Conservation (phyloP, 768 basidiomycete species). For the Kwoniella shandongensis region DNA sequence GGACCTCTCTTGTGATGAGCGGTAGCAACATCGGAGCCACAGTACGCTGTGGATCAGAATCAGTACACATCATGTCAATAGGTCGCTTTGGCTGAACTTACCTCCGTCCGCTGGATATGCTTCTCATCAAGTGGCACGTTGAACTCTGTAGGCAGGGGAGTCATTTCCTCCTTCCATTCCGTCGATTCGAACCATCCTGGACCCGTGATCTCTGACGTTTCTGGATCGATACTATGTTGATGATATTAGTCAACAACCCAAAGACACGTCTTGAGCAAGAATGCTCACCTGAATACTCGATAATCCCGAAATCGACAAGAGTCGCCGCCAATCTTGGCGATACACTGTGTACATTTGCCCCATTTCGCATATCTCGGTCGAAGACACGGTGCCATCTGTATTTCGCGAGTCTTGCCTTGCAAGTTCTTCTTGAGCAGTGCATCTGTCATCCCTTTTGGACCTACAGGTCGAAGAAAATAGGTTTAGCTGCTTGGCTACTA, state of each 20-base stretch:
- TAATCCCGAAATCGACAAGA: conserved; percentile 44
- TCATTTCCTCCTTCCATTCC: conserved; percentile 24
- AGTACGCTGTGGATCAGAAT: conserved; percentile 32
- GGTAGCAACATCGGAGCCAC: conserved; percentile 46
- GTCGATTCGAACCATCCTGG: conserved; percentile 41
- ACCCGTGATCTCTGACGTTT: conserved; percentile 36
- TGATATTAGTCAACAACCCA: conserved; percentile 1
- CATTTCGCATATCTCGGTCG: conserved; percentile 36
- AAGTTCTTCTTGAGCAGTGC: conserved; percentile 21
- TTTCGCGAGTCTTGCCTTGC: conserved; percentile 31
- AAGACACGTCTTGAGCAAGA: neutral
- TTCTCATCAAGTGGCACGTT: conserved; percentile 26
- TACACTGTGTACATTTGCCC: conserved; percentile 47
- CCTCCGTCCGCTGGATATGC: conserved; percentile 38
- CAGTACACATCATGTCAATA: neutral
- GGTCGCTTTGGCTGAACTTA: conserved; percentile 9
- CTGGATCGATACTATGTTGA: conserved; percentile 34
- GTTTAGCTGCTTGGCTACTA: too few relatives aligned
- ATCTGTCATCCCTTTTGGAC: conserved; percentile 25
- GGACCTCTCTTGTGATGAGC: conserved; percentile 41
- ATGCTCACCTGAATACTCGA: conserved; percentile 41
- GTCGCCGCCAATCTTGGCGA: conserved; percentile 39
- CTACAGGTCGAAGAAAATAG: conserved; percentile 2
- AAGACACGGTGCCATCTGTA: conserved; percentile 35
- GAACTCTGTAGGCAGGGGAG: conserved; percentile 41